A percentile compares a stretch with the other conserved stretches of the same genome.
These are phyloP conservation scores for Curvularia sp. DNA, from an alignment of 2,329 filamentous ascomycete genomes.

Conservation along the genomic window DNA sequence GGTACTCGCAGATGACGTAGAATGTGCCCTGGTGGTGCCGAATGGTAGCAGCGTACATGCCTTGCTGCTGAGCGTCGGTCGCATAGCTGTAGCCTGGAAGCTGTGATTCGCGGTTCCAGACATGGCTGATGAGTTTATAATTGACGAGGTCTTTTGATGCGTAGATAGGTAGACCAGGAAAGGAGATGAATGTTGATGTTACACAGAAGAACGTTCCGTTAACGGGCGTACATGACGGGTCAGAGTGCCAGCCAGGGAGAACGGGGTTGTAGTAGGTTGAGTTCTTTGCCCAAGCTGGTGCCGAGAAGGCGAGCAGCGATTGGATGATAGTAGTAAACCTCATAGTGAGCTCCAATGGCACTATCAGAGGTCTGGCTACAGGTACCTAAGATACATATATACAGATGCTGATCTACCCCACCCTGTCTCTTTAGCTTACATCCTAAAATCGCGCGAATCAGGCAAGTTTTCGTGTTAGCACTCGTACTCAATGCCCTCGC, in stretches of 20 bases:
- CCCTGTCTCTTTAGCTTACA: not conserved
- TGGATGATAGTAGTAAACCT: constrained; percentile 1
- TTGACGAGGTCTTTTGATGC: constrained; percentile 59
- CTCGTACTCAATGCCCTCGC: not conserved
- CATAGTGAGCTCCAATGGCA: constrained; percentile 1
- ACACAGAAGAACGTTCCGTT: constrained; percentile 56
- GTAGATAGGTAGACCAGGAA: constrained; percentile 62
- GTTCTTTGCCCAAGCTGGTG: not conserved
- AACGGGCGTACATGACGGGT: constrained; percentile 57
- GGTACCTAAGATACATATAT: not conserved
- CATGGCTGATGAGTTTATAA: constrained; percentile 57
- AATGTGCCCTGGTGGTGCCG: constrained; percentile 32
- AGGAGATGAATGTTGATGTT: constrained; percentile 61
- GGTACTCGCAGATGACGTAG: constrained; percentile 31
- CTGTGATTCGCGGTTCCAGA: constrained; percentile 46
- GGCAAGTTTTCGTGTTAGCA: not conserved
- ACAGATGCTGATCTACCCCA: not conserved
- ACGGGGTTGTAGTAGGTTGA: constrained; percentile 12
- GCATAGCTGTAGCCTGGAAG: constrained; percentile 35
- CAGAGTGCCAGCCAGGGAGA: constrained; percentile 55
- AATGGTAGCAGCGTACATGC: constrained; percentile 35
- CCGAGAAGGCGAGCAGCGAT: constrained; percentile 4
- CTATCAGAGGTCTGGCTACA: not conserved
- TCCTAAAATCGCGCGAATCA: not conserved
- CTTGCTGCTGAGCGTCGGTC: constrained; percentile 14